Conservation (phyloP, 257 asterid genomes). For the Plantago elongata region DNA sequence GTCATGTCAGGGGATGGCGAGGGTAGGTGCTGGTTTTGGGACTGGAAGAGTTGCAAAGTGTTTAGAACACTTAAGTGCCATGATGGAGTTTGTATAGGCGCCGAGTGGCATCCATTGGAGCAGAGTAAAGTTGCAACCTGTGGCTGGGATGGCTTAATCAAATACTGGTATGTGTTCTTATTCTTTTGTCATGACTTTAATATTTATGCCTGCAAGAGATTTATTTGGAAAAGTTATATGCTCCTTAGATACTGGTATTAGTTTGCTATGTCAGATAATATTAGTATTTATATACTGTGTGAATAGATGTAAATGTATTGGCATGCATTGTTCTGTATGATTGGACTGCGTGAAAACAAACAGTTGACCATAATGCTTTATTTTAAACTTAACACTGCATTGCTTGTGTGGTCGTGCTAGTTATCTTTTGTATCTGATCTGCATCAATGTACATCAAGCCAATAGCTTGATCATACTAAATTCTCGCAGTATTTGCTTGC, state of each 20-base stretch:
- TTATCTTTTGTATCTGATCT: background rate
- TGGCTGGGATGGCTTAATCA: slow-evolving; percentile 99
- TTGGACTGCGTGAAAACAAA: background rate
- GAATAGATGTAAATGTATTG: slow-evolving; percentile 6
- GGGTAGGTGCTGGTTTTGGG: slow-evolving; percentile 99
- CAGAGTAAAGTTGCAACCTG: slow-evolving; percentile 99
- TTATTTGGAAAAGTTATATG: background rate
- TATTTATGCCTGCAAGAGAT: slow-evolving; percentile 10
- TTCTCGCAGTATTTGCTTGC: background rate
- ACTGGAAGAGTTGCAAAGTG: slow-evolving; percentile 98
- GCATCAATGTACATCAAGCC: background rate
- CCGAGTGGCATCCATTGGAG: slow-evolving; percentile 97
- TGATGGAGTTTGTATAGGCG: slow-evolving; percentile 90
- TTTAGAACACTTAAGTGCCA: slow-evolving; percentile 93
- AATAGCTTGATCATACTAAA: background rate
- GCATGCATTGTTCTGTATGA: background rate
- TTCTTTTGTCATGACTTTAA: slow-evolving; percentile 20
- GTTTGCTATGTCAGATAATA: slow-evolving; percentile 9
- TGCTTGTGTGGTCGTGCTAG: background rate
- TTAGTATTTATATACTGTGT: slow-evolving; percentile 7
- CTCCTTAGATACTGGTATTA: background rate
- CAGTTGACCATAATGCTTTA: slow-evolving; percentile 6
- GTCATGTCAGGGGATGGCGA: slow-evolving; percentile 99
- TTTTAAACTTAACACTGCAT: background rate
- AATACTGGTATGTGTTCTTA: slow-evolving; percentile 70